Evolutionary conservation across 2,329 filamentous ascomycete species (phyloP).

Genomic region (Paraphaeosphaeria sporulosa): DNA sequence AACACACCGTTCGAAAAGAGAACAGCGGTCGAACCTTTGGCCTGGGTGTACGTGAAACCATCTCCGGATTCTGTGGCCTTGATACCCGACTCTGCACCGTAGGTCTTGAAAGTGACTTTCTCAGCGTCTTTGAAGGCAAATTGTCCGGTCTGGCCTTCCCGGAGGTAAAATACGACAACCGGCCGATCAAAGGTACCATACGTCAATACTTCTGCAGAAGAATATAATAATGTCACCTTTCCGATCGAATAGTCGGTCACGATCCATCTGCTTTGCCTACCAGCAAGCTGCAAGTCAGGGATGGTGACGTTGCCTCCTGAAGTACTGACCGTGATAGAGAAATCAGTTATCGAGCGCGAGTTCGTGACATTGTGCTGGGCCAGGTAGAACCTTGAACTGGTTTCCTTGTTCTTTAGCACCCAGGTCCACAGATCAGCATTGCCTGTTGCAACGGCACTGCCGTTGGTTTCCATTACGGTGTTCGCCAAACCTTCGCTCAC

Average conservation of each 20-base stretch:
- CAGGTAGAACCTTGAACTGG: constrained; percentile 60
- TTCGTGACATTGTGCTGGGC: constrained; percentile 57
- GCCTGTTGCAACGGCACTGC: constrained; percentile 56
- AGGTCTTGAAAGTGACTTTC: constrained; percentile 50
- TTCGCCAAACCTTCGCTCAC: constrained; percentile 60
- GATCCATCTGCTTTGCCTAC: constrained; percentile 63
- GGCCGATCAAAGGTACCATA: constrained; percentile 58
- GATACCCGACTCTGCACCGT: constrained; percentile 51
- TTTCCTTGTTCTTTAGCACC: constrained; percentile 61
- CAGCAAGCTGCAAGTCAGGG: constrained; percentile 58
- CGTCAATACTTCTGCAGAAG: constrained; percentile 60
- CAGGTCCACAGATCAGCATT: constrained; percentile 57
- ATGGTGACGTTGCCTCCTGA: constrained; percentile 54
- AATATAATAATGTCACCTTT: constrained; percentile 58
- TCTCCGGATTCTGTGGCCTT: constrained; percentile 29
- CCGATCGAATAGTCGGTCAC: constrained; percentile 63
- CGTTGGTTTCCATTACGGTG: constrained; percentile 63
- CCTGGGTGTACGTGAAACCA: constrained; percentile 58
- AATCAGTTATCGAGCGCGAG: constrained; percentile 55
- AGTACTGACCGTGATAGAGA: constrained; percentile 58
- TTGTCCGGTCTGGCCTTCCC: constrained; percentile 57
- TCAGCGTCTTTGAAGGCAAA: constrained; percentile 58
- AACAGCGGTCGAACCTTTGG: constrained; percentile 55
- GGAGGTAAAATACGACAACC: constrained; percentile 60
- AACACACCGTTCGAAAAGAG: constrained; percentile 60